Evolutionary conservation across 257 asterid species (phyloP), one percentile per base, ranked within the genome.

Genomic region (Handroanthus guayacan): DNA sequence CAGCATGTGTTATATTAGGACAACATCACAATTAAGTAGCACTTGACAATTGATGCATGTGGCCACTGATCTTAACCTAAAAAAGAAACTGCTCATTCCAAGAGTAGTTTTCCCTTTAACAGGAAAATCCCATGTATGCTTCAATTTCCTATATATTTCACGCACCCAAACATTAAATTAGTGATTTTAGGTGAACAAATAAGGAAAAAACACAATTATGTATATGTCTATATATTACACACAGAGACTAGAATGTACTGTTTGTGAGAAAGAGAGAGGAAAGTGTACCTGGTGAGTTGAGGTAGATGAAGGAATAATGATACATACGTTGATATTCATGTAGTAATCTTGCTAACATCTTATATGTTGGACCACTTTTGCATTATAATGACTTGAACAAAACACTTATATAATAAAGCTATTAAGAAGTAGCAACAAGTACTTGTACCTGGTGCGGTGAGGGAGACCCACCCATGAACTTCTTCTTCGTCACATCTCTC

Each of bases 361-460:
- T 36, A n/a, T n/a, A n/a, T n/a, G n/a, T 3, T 67, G 89, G 87
- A 82, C 89, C 85, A 82, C 83, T 78, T 47, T 57, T 50, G 76
- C 64, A 64, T 66, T 57, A 79, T 63, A 37, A 57, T 57, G 81
- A 69, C 20, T 67, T 72, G 74, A 73, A 69, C 68, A 72, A 58
- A 38, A n/a, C 57, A 72, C 75, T 75, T 71, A 71, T 62, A 75
- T 9, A 75, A 80, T 69, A 76, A 78, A 48, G 78, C 72, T 65
- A 76, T 65, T 62, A 68, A 75, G 72, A 78, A 75, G 67, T 64
- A 77, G 80, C 61, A 78, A 62, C 86, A 80, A 78, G 84, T 74
- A 68, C 80, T 81, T 75, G 85, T 79, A 78, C 79, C 75, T 79
- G 84, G 84, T 79, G 83, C 89, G 48, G 48, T 13, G 69, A 62